Percentiles rank a stretch among this genome's conserved stretches.
These are phyloP conservation scores for Pterocarpus macrocarpus DNA, from an alignment of 306 rosid genomes.

Conservation along the genomic window DNA sequence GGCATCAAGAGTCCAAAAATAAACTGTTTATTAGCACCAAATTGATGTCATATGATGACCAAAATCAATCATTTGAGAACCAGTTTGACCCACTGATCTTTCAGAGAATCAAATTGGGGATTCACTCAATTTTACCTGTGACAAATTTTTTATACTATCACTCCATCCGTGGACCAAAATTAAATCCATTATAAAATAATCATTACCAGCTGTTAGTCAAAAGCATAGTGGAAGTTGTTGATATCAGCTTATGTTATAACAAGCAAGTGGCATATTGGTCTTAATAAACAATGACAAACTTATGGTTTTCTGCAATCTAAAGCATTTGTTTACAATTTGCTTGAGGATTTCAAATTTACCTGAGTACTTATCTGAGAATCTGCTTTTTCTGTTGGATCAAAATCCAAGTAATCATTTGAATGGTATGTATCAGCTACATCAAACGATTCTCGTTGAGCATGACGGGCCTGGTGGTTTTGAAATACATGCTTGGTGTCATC, in stretches of 20 bases:
- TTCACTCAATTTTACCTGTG: neutral
- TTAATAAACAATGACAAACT: conserved; percentile 4
- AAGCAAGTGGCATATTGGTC: no score
- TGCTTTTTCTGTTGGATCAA: conserved; percentile 38
- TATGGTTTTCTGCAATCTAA: conserved; percentile 25
- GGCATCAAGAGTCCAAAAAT: neutral
- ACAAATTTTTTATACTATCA: neutral
- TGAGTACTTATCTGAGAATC: conserved; percentile 40
- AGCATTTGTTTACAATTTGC: conserved; percentile 13
- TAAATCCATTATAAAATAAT: conserved; percentile 12
- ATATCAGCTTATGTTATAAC: neutral
- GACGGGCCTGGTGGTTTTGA: conserved; percentile 47
- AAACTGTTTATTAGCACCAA: neutral
- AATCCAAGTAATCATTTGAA: conserved; percentile 48
- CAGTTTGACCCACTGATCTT: neutral
- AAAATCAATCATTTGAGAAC: neutral
- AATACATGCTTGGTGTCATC: conserved; percentile 39
- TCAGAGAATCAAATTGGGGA: neutral
- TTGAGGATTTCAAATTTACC: conserved; percentile 51
- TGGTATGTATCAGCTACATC: conserved; percentile 57
- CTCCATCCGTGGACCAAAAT: neutral
- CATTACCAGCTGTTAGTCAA: neutral
- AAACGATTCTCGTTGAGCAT: conserved; percentile 51
- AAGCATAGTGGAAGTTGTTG: neutral
- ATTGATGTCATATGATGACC: neutral